These are phyloP conservation scores for Crithidia brevicula DNA, from an alignment of 208 protist species.

Conservation along the genomic window DNA sequence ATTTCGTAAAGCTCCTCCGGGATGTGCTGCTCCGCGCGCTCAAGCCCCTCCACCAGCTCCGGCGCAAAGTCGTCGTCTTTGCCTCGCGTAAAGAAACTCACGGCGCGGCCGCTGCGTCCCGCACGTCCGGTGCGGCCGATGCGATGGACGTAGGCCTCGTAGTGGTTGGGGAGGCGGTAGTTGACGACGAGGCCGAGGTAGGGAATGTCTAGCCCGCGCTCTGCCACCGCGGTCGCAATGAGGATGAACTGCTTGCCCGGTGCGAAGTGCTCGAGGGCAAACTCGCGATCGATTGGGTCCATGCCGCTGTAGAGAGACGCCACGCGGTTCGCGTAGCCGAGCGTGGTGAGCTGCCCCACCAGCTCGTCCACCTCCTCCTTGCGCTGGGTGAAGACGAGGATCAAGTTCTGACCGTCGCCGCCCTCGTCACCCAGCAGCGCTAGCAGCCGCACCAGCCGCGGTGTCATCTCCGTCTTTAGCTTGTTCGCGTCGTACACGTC, in stretches of 20 bases:
- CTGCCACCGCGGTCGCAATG: slow-evolving; percentile 86
- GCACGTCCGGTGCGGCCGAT: slow-evolving; percentile 94
- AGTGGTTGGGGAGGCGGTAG: slow-evolving; percentile 98
- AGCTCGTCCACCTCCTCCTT: slow-evolving; percentile 92
- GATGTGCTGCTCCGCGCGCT: slow-evolving; percentile 71
- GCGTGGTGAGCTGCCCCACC: slow-evolving; percentile 65
- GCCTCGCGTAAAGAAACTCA: slow-evolving; percentile 87
- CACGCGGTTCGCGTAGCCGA: slow-evolving; percentile 83
- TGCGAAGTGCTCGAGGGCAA: slow-evolving; percentile 87
- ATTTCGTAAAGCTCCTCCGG: slow-evolving; percentile 86
- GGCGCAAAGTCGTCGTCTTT: slow-evolving; percentile 84
- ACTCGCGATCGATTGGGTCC: slow-evolving; percentile 91
- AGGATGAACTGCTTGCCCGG: slow-evolving; percentile 90
- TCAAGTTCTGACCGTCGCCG: slow-evolving; percentile 64
- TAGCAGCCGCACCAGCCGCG: slow-evolving; percentile 83
- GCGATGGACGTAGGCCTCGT: slow-evolving; percentile 98
- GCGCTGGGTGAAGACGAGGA: slow-evolving; percentile 93
- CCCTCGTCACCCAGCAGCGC: slow-evolving; percentile 88
- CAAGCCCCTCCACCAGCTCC: slow-evolving; percentile 80
- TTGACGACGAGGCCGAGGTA: slow-evolving; percentile 99
- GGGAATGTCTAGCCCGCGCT: slow-evolving; percentile 97
- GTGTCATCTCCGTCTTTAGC: slow-evolving; percentile 48
- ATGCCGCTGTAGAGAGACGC: slow-evolving; percentile 91
- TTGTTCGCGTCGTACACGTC: slow-evolving; percentile 79
- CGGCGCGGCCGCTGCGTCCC: slow-evolving; percentile 73